Conservation (phyloP, 2,329 filamentous ascomycete genomes). For the Colletotrichum somersetense region DNA sequence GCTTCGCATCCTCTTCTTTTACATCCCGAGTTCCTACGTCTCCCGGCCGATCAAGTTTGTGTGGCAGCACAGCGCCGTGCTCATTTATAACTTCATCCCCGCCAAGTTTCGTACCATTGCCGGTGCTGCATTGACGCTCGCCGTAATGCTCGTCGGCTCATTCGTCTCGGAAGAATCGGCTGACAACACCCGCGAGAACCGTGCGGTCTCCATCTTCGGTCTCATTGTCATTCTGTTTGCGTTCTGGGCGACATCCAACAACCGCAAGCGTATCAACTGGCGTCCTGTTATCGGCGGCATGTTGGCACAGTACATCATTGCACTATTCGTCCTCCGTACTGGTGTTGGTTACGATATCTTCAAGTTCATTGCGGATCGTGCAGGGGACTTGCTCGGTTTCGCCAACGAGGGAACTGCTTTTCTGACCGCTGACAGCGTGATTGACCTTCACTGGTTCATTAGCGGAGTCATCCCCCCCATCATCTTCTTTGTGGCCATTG, state of each 20-base stretch:
- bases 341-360: conserved; percentile 90
- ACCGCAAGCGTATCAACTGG: conserved; percentile 75
- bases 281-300: conserved; percentile 90
- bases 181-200: conserved; percentile 84
- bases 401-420: conserved; percentile 80
- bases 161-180: conserved; percentile 78
- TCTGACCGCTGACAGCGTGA: conserved; percentile 66
- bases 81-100: conserved; percentile 73
- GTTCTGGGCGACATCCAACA: conserved; percentile 79
- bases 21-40: conserved; percentile 76
- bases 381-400: conserved; percentile 80
- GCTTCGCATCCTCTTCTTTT: conserved; percentile 80
- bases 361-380: conserved; percentile 84
- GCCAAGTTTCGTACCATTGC: conserved; percentile 72
- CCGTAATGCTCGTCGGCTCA: conserved; percentile 81
- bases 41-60: conserved; percentile 74
- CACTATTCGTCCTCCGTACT: conserved; percentile 88
- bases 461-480: conserved; percentile 87
- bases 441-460: conserved; percentile 74
- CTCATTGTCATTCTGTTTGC: conserved; percentile 75
- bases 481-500: conserved; percentile 95
- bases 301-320: conserved; percentile 88
- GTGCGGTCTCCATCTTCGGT: conserved; percentile 85
- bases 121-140: conserved; percentile 74
- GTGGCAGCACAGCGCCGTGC: conserved; percentile 75